Evolutionary conservation across 2,329 filamentous ascomycete species (phyloP).

Genomic region (Neophaeococcomyces aloes): DNA sequence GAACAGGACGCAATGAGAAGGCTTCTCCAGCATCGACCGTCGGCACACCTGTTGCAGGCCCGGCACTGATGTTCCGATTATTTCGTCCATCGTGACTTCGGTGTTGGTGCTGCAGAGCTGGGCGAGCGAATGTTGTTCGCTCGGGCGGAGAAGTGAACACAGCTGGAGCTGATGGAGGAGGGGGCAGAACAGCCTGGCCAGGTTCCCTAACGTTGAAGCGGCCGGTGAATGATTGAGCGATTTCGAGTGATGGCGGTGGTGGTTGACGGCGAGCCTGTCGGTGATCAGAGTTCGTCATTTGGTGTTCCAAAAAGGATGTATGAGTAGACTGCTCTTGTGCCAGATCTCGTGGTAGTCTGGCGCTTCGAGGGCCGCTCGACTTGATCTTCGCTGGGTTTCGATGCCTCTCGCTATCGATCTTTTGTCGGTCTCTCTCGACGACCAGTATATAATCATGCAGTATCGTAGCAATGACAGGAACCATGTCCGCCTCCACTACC

Average conservation of each 20-base stretch:
- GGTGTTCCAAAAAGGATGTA: slow-evolving; percentile 35
- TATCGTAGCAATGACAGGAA: slow-evolving; percentile 95
- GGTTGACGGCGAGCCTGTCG: slow-evolving; percentile 63
- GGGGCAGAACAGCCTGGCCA: slow-evolving; percentile 53
- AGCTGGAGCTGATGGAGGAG: slow-evolving; percentile 37
- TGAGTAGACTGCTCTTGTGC: slow-evolving; percentile 25
- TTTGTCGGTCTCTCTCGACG: slow-evolving; percentile 80
- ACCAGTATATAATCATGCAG: slow-evolving; percentile 98
- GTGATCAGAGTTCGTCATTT: slow-evolving; percentile 46
- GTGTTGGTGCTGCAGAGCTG: slow-evolving; percentile 37
- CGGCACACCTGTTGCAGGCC: slow-evolving; percentile 56
- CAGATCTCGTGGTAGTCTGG: slow-evolving; percentile 21
- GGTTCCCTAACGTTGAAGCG: slow-evolving; percentile 32
- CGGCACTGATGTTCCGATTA: slow-evolving; percentile 50
- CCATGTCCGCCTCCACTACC: slow-evolving; percentile 97
- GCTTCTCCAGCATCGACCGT: slow-evolving; percentile 59
- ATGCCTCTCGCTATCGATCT: slow-evolving; percentile 63
- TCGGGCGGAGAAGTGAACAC: slow-evolving; percentile 62
- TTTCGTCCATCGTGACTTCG: slow-evolving; percentile 33
- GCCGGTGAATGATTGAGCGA: slow-evolving; percentile 35
- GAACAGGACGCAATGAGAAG: slow-evolving; percentile 65
- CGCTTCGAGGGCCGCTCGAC: slow-evolving; percentile 21
- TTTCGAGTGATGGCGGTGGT: slow-evolving; percentile 74
- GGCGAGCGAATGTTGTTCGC: slow-evolving; percentile 52
- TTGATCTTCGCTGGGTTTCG: slow-evolving; percentile 25